A percentile compares a stretch with the other conserved stretches of the same genome.
Conservation (phyloP, 2,329 filamentous ascomycete genomes). For the Phaeosphaeria sp. region DNA sequence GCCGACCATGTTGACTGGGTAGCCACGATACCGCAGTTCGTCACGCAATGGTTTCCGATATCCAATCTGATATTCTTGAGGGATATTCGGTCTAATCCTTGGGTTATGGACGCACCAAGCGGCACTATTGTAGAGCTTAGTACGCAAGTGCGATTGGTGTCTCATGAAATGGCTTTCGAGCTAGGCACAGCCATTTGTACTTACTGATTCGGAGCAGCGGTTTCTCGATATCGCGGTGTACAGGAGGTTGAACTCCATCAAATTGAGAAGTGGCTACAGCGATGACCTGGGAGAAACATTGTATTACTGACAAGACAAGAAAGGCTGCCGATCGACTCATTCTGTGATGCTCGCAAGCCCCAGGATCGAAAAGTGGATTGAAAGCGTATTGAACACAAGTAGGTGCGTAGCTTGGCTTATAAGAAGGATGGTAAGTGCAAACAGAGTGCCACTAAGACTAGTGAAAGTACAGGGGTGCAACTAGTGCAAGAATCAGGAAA, state of each 20-base stretch:
- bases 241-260: background rate
- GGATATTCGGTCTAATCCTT: slow-evolving; percentile 1
- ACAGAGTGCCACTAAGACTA: background rate
- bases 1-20: slow-evolving; percentile 19
- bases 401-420: background rate
- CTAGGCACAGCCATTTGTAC: background rate
- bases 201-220: slow-evolving; percentile 2
- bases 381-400: background rate
- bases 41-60: slow-evolving; percentile 17
- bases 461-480: background rate
- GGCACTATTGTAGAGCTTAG: slow-evolving; percentile 7
- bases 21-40: slow-evolving; percentile 10
- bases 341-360: too few species aligned
- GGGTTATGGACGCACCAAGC: slow-evolving; percentile 17
- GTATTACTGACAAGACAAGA: background rate
- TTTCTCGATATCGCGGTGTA: background rate
- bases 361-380: background rate
- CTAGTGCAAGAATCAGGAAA: background rate
- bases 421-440: background rate
- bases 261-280: background rate
- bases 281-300: background rate
- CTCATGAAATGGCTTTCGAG: background rate
- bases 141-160: background rate
- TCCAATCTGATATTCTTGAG: slow-evolving; percentile 4
- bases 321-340: background rate